These are phyloP conservation scores for Populus deltoides DNA, from an alignment of 345 rosid species.

Conservation along the genomic window DNA sequence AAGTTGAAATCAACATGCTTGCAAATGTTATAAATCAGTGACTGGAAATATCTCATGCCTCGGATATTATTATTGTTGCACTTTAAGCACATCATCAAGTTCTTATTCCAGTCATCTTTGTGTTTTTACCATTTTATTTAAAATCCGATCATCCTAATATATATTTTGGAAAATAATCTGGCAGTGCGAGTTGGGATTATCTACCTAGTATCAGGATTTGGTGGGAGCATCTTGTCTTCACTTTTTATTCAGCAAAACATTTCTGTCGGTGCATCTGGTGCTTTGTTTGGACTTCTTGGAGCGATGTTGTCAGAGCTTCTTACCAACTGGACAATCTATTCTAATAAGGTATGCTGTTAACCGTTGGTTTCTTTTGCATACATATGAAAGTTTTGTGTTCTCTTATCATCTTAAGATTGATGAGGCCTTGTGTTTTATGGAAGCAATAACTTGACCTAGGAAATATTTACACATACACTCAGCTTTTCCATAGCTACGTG, in stretches of 20 bases:
- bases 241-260: conserved; percentile 64
- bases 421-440: not conserved
- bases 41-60: not conserved
- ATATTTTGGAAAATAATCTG: conserved; percentile 4
- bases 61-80: not conserved
- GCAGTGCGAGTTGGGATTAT: conserved; percentile 75
- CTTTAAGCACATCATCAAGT: not conserved
- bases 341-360: conserved; percentile 56
- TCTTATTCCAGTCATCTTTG: not conserved
- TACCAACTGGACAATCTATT: conserved; percentile 83
- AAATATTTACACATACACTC: not conserved
- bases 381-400: not conserved
- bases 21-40: not conserved
- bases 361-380: not conserved
- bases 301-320: conserved; percentile 89
- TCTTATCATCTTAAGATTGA: not conserved
- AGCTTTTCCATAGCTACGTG: not conserved
- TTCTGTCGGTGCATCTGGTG: conserved; percentile 99
- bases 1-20: not conserved
- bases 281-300: conserved; percentile 96
- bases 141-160: not conserved
- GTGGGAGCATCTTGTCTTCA: conserved; percentile 75
- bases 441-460: not conserved
- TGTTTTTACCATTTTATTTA: not conserved
- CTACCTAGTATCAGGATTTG: conserved; percentile 79